Percentiles rank a stretch among this genome's conserved stretches.
Conservation (phyloP, 352 stramenopile species). For the Pythium grandisporangium region DNA sequence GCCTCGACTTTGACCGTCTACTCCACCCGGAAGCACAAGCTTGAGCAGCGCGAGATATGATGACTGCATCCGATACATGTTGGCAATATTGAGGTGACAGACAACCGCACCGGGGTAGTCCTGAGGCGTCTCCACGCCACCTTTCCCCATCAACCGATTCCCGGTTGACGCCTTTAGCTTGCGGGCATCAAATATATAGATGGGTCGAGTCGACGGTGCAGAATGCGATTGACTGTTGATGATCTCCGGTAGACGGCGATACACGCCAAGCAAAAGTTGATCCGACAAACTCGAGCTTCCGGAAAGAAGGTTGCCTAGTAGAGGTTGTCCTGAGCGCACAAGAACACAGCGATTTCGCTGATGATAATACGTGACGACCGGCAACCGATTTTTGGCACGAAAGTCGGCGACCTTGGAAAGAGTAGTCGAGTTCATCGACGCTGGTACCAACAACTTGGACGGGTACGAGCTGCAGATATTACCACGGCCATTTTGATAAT, state of each 20-base stretch:
- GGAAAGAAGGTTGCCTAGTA: conserved; percentile 65
- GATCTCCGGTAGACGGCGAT: conserved; percentile 73
- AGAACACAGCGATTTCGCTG: conserved; percentile 68
- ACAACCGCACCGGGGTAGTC: conserved; percentile 75
- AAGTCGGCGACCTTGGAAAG: conserved; percentile 73
- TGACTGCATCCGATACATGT: conserved; percentile 92
- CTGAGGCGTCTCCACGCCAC: conserved; percentile 80
- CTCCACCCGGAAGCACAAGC: conserved; percentile 46
- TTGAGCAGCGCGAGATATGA: conserved; percentile 65
- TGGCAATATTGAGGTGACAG: conserved; percentile 85
- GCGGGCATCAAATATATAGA: conserved; percentile 89
- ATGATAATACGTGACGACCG: conserved; percentile 83
- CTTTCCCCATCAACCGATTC: conserved; percentile 88
- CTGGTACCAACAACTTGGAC: conserved; percentile 64
- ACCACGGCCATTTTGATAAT: conserved; percentile 70
- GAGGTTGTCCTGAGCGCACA: conserved; percentile 72
- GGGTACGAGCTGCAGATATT: conserved; percentile 83
- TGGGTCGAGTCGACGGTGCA: conserved; percentile 49
- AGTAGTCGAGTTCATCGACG: conserved; percentile 52
- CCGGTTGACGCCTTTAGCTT: conserved; percentile 85
- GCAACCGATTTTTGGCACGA: conserved; percentile 78
- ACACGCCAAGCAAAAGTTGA: conserved; percentile 61
- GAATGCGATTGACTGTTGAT: conserved; percentile 63
- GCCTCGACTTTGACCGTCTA: conserved; percentile 56
- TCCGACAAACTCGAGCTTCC: conserved; percentile 67